Percentiles rank a stretch among this genome's conserved stretches.
Evolutionary conservation across 2,329 filamentous ascomycete species (phyloP).

Genomic region (Zymoseptoria brevis): DNA sequence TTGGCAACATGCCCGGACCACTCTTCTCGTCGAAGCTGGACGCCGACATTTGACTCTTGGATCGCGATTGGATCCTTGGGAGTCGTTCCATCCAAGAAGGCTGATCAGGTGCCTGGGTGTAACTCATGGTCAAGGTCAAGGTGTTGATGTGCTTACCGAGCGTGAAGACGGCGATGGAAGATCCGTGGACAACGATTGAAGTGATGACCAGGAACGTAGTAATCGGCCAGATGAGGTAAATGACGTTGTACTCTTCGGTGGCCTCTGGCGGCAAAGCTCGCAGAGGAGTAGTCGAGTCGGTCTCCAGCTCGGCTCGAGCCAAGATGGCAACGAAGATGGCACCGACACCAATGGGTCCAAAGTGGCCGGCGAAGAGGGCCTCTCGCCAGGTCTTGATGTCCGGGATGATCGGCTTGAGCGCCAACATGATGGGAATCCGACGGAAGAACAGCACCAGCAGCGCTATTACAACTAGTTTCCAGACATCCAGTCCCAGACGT

Average conservation of each 20-base stretch:
- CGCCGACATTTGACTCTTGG: conserved; percentile 69
- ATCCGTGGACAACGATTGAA: conserved; percentile 92
- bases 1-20: conserved; percentile 59
- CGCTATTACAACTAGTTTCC: conserved; percentile 90
- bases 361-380: conserved; percentile 91
- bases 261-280: conserved; percentile 46
- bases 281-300: conserved; percentile 63
- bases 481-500: conserved; percentile 66
- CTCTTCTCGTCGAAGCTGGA: conserved; percentile 50
- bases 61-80: conserved; percentile 73
- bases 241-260: conserved; percentile 58
- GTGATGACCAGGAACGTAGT: conserved; percentile 87
- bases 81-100: conserved; percentile 92
- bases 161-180: conserved; percentile 96
- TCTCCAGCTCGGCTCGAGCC: conserved; percentile 83
- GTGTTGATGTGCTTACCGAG: conserved; percentile 98
- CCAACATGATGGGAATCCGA: conserved; percentile 88
- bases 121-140: conserved; percentile 87
- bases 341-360: conserved; percentile 93
- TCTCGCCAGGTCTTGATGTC: conserved; percentile 98
- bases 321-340: conserved; percentile 93
- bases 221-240: conserved; percentile 90
- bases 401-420: conserved; percentile 83
- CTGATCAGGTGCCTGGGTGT: conserved; percentile 82
- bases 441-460: conserved; percentile 91